A percentile compares a stretch with the other conserved stretches of the same genome.
These are phyloP conservation scores for Cercospora sesami DNA, from an alignment of 2,329 filamentous ascomycete species.

Conservation along the genomic window DNA sequence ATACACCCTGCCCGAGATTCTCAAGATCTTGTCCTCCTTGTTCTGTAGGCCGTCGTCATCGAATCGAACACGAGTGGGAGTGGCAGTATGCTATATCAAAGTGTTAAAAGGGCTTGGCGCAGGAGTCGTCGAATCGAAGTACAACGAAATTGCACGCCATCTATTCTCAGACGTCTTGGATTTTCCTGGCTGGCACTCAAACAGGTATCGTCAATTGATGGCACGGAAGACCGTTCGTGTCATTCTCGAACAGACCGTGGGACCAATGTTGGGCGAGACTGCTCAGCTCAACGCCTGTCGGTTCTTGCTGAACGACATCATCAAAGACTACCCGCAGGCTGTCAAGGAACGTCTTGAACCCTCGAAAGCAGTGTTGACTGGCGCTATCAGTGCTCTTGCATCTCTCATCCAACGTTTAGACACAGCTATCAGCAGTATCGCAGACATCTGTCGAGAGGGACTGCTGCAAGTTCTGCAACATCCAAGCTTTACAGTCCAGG, in stretches of 20 bases:
- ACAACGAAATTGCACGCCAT: conserved; percentile 76
- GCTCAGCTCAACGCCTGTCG: conserved; percentile 82
- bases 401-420: conserved; percentile 78
- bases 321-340: conserved; percentile 92
- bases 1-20: conserved; percentile 73
- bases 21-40: conserved; percentile 75
- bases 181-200: conserved; percentile 71
- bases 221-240: conserved; percentile 81
- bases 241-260: conserved; percentile 80
- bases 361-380: conserved; percentile 79
- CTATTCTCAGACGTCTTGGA: conserved; percentile 76
- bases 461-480: conserved; percentile 89
- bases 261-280: conserved; percentile 80
- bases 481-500: conserved; percentile 92
- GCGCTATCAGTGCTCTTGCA: conserved; percentile 74
- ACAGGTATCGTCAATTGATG: conserved; percentile 83
- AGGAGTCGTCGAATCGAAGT: conserved; percentile 78
- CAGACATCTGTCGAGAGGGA: conserved; percentile 81
- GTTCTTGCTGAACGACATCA: conserved; percentile 77
- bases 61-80: conserved; percentile 76
- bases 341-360: conserved; percentile 86
- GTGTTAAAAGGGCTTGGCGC: conserved; percentile 77
- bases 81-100: conserved; percentile 84
- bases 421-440: conserved; percentile 75
- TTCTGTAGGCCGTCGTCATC: conserved; percentile 77